phyloP scores from a whole-genome alignment of 2,329 filamentous ascomycete genomes.

The Cladobotryum mycophilum region DNA sequence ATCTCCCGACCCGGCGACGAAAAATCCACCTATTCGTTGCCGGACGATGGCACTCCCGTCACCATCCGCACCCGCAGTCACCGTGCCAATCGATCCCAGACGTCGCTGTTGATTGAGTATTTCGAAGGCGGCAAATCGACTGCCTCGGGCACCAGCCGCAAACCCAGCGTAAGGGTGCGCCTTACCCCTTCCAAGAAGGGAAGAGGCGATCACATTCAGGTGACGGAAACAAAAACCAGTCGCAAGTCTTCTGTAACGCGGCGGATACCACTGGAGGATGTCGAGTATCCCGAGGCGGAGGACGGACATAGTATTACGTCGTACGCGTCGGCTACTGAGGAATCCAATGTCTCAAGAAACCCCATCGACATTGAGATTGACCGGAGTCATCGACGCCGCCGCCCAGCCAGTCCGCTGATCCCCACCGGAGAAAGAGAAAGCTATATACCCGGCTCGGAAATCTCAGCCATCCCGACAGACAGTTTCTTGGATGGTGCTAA shows the following conservation, averaged over 20 bases:
- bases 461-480: conserved; percentile 66
- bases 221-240: conserved; percentile 71
- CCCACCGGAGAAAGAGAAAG: conserved; percentile 50
- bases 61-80: conserved; percentile 76
- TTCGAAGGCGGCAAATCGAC: conserved; percentile 73
- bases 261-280: conserved; percentile 47
- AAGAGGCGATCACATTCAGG: conserved; percentile 72
- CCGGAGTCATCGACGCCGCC: conserved; percentile 49
- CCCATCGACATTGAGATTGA: conserved; percentile 89
- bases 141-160: conserved; percentile 53
- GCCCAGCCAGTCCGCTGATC: conserved; percentile 62
- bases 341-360: conserved; percentile 68
- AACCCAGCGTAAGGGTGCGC: conserved; percentile 73
- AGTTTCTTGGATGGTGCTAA: conserved; percentile 57
- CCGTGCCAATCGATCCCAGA: conserved; percentile 63
- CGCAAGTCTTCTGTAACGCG: conserved; percentile 57
- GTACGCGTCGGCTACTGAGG: conserved; percentile 71
- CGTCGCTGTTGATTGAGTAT: conserved; percentile 88
- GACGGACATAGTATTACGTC: conserved; percentile 65
- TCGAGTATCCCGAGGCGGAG: conserved; percentile 43
- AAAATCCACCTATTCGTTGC: conserved; percentile 72
- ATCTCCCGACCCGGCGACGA: conserved; percentile 61
- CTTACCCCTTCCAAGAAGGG: conserved; percentile 71
- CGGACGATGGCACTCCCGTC: conserved; percentile 83
- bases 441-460: conserved; percentile 70